phyloP scores from a whole-genome alignment of 2,329 filamentous ascomycete species.

The Pestalotiopsis sp. region DNA sequence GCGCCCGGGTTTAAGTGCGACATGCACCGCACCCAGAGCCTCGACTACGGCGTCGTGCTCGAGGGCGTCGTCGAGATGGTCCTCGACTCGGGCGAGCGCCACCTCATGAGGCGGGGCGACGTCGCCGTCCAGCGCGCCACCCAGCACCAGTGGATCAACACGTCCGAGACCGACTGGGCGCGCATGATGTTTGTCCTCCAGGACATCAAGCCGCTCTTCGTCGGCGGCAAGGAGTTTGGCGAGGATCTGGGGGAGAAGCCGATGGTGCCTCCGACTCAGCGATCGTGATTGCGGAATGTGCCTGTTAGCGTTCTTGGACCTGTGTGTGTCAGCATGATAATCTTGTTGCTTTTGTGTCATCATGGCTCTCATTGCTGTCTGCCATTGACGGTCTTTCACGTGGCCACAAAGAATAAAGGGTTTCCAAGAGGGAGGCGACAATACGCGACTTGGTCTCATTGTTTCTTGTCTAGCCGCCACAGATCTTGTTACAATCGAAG shows the following conservation, averaged over 20 bases:
- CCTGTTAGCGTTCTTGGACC: not conserved
- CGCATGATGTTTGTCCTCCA: slow-evolving; percentile 47
- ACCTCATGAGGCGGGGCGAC: slow-evolving; percentile 51
- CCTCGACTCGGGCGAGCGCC: slow-evolving; percentile 52
- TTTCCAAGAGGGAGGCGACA: not conserved
- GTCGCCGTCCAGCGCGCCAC: slow-evolving; percentile 59
- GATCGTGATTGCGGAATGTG: not conserved
- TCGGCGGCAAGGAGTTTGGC: slow-evolving; percentile 28
- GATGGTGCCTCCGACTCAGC: slow-evolving; percentile 24
- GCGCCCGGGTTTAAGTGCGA: slow-evolving; percentile 41
- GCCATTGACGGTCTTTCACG: not conserved
- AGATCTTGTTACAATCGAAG: not conserved
- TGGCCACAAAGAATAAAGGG: not conserved
- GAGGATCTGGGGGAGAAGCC: slow-evolving; percentile 29
- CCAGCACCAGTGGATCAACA: slow-evolving; percentile 57
- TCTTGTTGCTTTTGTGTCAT: not conserved
- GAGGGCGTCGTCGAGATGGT: slow-evolving; percentile 55
- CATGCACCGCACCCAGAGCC: slow-evolving; percentile 56
- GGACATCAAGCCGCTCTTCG: slow-evolving; percentile 31
- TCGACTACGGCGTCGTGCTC: slow-evolving; percentile 58
- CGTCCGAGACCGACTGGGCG: slow-evolving; percentile 48
- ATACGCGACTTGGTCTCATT: not conserved
- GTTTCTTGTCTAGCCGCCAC: not conserved
- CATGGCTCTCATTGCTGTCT: too few relatives aligned
- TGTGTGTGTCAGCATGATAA: not conserved